A percentile compares a stretch with the other conserved stretches of the same genome.
phyloP scores from a whole-genome alignment of 1,284 basidiomycete genomes.

The Ustilago sp. region DNA sequence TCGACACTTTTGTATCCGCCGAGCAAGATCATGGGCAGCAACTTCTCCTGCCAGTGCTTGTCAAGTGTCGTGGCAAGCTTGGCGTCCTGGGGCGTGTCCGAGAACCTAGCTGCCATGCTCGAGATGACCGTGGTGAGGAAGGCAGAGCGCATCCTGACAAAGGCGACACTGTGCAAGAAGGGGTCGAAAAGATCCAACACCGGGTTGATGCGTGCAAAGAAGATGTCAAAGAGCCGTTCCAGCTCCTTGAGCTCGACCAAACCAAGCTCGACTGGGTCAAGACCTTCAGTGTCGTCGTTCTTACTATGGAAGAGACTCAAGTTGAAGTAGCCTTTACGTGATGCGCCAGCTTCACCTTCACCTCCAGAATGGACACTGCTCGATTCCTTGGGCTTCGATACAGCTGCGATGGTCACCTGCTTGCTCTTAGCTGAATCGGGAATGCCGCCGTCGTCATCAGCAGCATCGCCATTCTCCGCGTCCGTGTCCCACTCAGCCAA shows the following conservation, averaged over 20 bases:
- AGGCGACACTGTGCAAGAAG: conserved; percentile 58
- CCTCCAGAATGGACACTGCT: conserved; percentile 40
- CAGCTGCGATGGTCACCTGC: conserved; percentile 41
- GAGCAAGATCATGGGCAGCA: conserved; percentile 56
- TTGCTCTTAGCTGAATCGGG: conserved; percentile 39
- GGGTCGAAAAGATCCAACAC: conserved; percentile 60
- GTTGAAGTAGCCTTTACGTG: conserved; percentile 60
- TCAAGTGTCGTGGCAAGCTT: conserved; percentile 53
- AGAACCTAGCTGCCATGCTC: conserved; percentile 56
- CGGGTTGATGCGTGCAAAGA: conserved; percentile 63
- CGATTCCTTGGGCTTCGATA: conserved; percentile 23
- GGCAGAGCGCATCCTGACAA: conserved; percentile 57
- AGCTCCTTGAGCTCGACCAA: conserved; percentile 56
- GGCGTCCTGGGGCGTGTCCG: conserved; percentile 53
- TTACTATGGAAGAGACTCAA: conserved; percentile 59
- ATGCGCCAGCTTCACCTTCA: conserved; percentile 55
- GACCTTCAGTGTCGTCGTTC: conserved; percentile 54
- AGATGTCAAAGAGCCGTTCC: conserved; percentile 60
- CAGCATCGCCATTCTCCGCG: conserved; percentile 43
- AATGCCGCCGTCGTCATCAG: conserved; percentile 19
- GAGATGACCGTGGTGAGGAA: conserved; percentile 62
- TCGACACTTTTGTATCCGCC: conserved; percentile 64
- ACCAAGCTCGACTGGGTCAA: conserved; percentile 55
- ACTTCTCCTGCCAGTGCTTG: conserved; percentile 56
- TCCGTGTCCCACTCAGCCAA: conserved; percentile 51